Evolutionary conservation across 768 basidiomycete species (phyloP).

Genomic region (Amanita inopinata): DNA sequence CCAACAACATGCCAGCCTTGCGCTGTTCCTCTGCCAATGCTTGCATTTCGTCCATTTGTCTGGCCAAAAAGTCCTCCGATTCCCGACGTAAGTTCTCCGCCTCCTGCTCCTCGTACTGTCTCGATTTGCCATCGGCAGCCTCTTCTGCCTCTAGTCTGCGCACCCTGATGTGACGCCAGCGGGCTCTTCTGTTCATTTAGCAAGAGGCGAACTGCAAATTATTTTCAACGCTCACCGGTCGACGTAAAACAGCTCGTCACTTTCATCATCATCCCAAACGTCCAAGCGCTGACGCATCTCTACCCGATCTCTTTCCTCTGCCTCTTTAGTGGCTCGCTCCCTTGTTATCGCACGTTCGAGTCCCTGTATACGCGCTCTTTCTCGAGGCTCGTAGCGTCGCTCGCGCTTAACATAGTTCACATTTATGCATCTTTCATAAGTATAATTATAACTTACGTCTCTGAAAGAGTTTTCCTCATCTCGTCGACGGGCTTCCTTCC

Average conservation of each 20-base stretch:
- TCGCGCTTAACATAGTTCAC: conserved; percentile 56
- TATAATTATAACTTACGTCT: conserved; percentile 52
- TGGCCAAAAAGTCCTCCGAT: conserved; percentile 87
- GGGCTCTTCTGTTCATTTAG: conserved; percentile 37
- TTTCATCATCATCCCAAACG: conserved; percentile 89
- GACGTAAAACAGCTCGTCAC: conserved; percentile 85
- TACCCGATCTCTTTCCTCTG: conserved; percentile 68
- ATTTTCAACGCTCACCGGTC: conserved; percentile 55
- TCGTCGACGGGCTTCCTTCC: conserved; percentile 62
- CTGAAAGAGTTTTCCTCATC: conserved; percentile 81
- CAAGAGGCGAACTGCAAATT: background rate
- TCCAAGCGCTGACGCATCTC: conserved; percentile 79
- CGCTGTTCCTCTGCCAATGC: conserved; percentile 85
- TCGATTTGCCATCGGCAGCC: conserved; percentile 75
- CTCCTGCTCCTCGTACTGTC: conserved; percentile 76
- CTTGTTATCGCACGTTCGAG: conserved; percentile 70
- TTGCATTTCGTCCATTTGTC: conserved; percentile 95
- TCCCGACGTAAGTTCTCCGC: conserved; percentile 80
- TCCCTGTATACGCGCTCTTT: conserved; percentile 69
- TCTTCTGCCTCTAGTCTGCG: conserved; percentile 70
- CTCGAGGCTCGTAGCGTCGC: conserved; percentile 86
- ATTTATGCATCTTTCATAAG: background rate
- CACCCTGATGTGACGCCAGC: conserved; percentile 77
- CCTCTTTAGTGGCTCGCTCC: conserved; percentile 61
- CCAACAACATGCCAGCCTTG: conserved; percentile 81